Conservation (phyloP, 2,329 filamentous ascomycete genomes). For the Arthrobotrys conoides region DNA sequence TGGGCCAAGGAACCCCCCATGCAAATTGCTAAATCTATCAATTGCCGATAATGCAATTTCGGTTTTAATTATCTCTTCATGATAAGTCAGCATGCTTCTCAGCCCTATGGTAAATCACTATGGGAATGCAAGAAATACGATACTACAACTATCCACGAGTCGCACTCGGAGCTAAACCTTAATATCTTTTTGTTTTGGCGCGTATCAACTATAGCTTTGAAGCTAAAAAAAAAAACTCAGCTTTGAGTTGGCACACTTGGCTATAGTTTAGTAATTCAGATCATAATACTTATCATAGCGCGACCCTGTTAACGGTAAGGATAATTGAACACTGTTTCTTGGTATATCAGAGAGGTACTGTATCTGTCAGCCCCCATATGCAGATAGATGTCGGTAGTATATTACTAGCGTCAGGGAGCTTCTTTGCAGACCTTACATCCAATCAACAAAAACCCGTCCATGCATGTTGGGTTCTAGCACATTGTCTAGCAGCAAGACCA, state of each 20-base stretch:
- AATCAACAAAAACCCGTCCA: background rate
- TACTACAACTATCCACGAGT: background rate
- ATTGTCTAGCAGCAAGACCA: too few relatives aligned
- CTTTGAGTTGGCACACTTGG: constrained; percentile 1
- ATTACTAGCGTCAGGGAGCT: background rate
- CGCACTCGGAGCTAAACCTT: background rate
- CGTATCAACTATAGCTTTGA: background rate
- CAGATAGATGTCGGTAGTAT: background rate
- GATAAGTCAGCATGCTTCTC: constrained; percentile 5
- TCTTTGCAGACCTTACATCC: background rate
- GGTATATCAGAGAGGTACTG: background rate
- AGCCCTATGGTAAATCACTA: background rate
- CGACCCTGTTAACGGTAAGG: background rate
- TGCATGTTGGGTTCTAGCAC: background rate
- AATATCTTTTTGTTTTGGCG: background rate
- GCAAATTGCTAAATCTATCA: too few relatives aligned
- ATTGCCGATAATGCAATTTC: too few relatives aligned
- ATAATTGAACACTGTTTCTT: too few relatives aligned
- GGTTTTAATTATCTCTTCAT: background rate
- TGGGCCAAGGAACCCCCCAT: too few relatives aligned
- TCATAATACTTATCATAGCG: too few relatives aligned
- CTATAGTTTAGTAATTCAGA: background rate
- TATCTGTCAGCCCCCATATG: constrained; percentile 3
- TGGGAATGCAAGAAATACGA: background rate
- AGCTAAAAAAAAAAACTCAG: background rate